These are phyloP conservation scores for Xylariaceae sp. DNA, from an alignment of 2,329 filamentous ascomycete genomes.

Conservation along the genomic window DNA sequence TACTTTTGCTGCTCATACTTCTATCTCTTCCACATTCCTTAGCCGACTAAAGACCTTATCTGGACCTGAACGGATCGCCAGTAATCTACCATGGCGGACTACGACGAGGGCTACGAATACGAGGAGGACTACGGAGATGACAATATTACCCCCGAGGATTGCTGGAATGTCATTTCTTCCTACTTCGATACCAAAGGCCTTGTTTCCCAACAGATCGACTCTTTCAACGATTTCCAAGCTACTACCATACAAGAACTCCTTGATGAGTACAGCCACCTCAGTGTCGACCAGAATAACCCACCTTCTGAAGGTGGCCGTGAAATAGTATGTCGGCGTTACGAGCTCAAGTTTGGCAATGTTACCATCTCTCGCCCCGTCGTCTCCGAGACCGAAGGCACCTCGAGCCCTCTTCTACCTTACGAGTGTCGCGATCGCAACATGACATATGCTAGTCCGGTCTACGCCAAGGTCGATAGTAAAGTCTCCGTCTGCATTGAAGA, in stretches of 20 bases:
- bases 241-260: constrained; percentile 95
- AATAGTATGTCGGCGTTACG: constrained; percentile 87
- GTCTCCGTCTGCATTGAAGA: constrained; percentile 83
- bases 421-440: constrained; percentile 95
- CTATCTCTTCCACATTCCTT: no score
- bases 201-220: constrained; percentile 96
- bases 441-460: constrained; percentile 91
- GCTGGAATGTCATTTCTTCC: constrained; percentile 95
- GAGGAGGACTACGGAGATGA: constrained; percentile 72
- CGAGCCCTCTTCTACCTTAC: constrained; percentile 85
- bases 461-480: constrained; percentile 85
- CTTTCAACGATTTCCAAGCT: constrained; percentile 95
- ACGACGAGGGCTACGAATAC: constrained; percentile 70
- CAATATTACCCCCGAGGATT: constrained; percentile 93
- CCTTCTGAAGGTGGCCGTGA: constrained; percentile 74
- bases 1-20: no score
- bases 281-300: constrained; percentile 91
- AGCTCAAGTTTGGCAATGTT: constrained; percentile 91
- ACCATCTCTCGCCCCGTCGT: constrained; percentile 89
- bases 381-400: constrained; percentile 90
- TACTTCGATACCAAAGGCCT: constrained; percentile 97
- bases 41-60: not conserved
- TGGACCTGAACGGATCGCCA: not conserved
- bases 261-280: constrained; percentile 87
- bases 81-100: constrained; percentile 54